Evolutionary conservation across 768 basidiomycete species (phyloP).

Genomic region (Infundibulicybe gibba): DNA sequence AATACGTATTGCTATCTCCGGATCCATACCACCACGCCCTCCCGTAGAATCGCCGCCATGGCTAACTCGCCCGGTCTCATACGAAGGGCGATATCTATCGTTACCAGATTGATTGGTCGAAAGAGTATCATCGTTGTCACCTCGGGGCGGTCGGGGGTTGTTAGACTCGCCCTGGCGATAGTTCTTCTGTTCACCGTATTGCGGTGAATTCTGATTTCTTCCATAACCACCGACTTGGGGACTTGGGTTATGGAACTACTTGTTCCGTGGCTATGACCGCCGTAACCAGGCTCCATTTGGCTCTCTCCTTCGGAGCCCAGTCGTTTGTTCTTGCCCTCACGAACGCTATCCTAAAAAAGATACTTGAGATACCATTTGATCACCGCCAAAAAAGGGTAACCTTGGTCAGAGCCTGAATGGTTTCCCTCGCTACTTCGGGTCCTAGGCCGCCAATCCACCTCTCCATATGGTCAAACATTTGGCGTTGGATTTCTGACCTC

Average conservation of each 20-base stretch:
- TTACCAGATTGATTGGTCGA: too few relatives aligned
- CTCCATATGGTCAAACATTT: conserved; percentile 56
- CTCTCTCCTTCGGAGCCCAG: conserved; percentile 41
- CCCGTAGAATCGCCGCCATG: not conserved
- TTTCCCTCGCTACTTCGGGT: conserved; percentile 36
- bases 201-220: conserved; percentile 4
- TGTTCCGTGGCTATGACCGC: conserved; percentile 13
- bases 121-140: too few relatives aligned
- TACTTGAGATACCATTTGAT: not conserved
- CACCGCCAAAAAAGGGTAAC: conserved; percentile 19
- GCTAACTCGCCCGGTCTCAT: not conserved
- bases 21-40: not conserved
- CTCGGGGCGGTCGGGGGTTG: too few relatives aligned
- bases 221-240: conserved; percentile 7
- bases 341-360: conserved; percentile 44
- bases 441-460: conserved; percentile 49
- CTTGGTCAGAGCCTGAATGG: conserved; percentile 51
- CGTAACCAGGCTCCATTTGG: conserved; percentile 34
- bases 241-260: conserved; percentile 1
- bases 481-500: conserved; percentile 48
- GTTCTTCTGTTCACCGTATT: not conserved
- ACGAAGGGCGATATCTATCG: too few relatives aligned
- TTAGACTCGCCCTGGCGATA: too few relatives aligned
- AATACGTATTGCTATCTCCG: conserved; percentile 3
- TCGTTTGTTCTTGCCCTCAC: conserved; percentile 54